Evolutionary conservation across 148 eudicot genomes (phyloP).

Genomic region (Fagopyrum esculentum): DNA sequence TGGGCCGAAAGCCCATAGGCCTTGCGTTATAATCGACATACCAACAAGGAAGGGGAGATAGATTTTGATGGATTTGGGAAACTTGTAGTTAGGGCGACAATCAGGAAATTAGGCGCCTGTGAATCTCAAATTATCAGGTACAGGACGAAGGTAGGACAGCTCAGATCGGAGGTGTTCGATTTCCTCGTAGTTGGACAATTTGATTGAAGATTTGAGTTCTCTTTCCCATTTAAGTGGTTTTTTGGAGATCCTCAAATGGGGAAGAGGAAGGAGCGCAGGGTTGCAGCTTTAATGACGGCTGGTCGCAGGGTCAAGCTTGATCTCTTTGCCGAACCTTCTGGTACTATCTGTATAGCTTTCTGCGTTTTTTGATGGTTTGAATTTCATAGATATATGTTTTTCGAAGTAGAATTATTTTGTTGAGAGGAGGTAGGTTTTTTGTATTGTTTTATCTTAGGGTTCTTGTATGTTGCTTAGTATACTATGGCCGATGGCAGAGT

Average conservation of each 20-base stretch:
- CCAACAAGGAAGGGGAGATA: background rate
- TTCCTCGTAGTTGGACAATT: background rate
- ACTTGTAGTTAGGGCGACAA: constrained; percentile 7
- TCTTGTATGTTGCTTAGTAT: background rate
- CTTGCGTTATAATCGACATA: background rate
- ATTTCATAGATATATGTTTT: background rate
- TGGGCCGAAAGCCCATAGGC: background rate
- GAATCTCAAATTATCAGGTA: background rate
- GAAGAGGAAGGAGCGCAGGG: constrained; percentile 80
- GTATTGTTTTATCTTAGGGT: background rate
- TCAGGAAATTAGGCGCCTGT: constrained; percentile 3
- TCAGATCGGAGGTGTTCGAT: constrained; percentile 5
- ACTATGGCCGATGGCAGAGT: no score
- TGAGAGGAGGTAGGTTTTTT: background rate
- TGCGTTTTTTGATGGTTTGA: background rate
- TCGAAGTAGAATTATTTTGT: background rate
- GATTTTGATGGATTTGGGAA: constrained; percentile 3
- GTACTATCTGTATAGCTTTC: constrained; percentile 30
- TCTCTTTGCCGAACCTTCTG: constrained; percentile 92
- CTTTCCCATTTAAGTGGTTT: background rate
- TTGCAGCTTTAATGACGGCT: constrained; percentile 58
- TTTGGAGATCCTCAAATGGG: constrained; percentile 42
- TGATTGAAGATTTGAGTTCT: background rate
- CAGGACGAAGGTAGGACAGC: background rate
- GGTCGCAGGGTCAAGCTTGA: constrained; percentile 94